Conservation (phyloP, 2,329 filamentous ascomycete genomes). For the Aureobasidium sp. region DNA sequence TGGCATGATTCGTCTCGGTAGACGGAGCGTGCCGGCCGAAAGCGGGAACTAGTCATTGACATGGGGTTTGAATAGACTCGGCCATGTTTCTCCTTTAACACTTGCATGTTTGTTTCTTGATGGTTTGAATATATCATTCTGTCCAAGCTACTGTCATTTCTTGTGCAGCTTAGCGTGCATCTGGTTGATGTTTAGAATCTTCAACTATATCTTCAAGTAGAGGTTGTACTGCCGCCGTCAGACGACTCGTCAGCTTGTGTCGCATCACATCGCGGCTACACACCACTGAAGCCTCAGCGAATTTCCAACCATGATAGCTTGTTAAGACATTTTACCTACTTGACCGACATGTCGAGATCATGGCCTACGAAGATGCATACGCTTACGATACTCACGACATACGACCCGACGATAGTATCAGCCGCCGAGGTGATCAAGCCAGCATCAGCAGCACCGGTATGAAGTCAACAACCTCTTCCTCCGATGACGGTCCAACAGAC, state of each 20-base stretch:
- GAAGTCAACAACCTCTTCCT: not conserved
- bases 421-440: conserved; percentile 21
- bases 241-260: not conserved
- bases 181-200: not conserved
- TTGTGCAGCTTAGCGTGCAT: conserved; percentile 9
- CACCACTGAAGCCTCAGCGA: not conserved
- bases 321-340: conserved; percentile 7
- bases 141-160: not conserved
- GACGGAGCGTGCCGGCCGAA: conserved; percentile 11
- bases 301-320: conserved; percentile 16
- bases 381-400: conserved; percentile 21
- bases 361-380: conserved; percentile 19
- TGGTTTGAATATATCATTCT: not conserved
- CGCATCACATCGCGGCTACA: not conserved
- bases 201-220: too few species aligned
- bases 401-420: conserved; percentile 24
- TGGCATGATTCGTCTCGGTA: not conserved
- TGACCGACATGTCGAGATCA: conserved; percentile 11
- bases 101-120: conserved; percentile 11
- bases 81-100: conserved; percentile 2
- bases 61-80: conserved; percentile 1
- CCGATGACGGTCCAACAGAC: not conserved
- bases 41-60: not conserved
- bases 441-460: conserved; percentile 6
- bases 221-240: not conserved